Evolutionary conservation across 139 green algal species (phyloP).

Genomic region (Coelastrella sp.): DNA sequence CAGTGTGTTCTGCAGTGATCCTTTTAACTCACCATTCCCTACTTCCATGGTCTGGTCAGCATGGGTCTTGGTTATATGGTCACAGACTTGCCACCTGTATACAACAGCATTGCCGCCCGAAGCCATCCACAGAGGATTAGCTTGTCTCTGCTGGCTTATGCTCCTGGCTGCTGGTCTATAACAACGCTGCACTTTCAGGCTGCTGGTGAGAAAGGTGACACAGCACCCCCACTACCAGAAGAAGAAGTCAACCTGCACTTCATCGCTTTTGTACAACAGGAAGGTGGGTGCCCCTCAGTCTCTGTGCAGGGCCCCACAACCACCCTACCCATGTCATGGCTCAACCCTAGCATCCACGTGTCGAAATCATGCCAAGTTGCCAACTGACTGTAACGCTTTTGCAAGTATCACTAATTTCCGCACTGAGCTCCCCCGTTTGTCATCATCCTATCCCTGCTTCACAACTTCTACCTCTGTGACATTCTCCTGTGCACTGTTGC

Average conservation of each 20-base stretch:
- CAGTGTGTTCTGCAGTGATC: background rate
- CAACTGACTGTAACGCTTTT: background rate
- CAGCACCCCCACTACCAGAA: slow-evolving; percentile 68
- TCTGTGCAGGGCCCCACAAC: background rate
- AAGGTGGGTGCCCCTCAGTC: slow-evolving; percentile 55
- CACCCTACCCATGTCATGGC: background rate
- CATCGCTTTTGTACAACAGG: slow-evolving; percentile 80
- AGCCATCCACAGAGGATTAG: background rate
- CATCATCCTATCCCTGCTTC: no score
- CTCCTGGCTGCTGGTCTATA: background rate
- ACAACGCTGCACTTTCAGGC: slow-evolving; percentile 47
- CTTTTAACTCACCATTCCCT: no score
- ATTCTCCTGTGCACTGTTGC: no score
- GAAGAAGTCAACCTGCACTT: slow-evolving; percentile 93
- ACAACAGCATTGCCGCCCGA: background rate
- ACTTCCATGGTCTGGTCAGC: no score
- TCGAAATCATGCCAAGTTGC: no score
- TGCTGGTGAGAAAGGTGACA: slow-evolving; percentile 79
- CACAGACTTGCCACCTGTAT: background rate
- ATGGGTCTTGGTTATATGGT: background rate
- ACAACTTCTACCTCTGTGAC: no score
- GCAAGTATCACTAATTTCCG: no score
- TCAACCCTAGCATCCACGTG: background rate
- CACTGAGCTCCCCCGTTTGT: no score
- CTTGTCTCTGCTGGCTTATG: background rate